Evolutionary conservation across 2,329 filamentous ascomycete genomes (phyloP).

Genomic region (Chaetomiaceae sp.): DNA sequence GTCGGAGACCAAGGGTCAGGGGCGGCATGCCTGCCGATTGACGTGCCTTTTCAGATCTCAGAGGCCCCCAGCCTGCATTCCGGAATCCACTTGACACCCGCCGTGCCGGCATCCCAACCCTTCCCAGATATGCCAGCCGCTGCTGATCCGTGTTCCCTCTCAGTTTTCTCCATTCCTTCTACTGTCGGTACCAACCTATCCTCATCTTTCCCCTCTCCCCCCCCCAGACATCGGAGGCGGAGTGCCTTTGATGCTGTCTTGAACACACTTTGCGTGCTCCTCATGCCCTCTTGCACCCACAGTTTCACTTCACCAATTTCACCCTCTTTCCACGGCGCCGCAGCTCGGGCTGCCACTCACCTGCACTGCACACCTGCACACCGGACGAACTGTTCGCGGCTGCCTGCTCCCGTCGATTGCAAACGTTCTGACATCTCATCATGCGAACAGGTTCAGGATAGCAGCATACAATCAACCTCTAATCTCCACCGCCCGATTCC

Average conservation of each 20-base stretch:
- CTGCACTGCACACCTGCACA: constrained; percentile 15
- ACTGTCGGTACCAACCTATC: constrained; percentile 9
- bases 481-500: constrained; percentile 28
- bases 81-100: constrained; percentile 15
- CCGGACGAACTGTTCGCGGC: constrained; percentile 31
- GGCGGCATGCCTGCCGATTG: constrained; percentile 11
- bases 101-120: constrained; percentile 20
- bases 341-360: constrained; percentile 15
- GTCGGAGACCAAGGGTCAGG: background rate
- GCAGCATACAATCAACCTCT: constrained; percentile 39
- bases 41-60: constrained; percentile 19
- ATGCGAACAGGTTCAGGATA: constrained; percentile 45
- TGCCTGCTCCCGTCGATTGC: constrained; percentile 36
- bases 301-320: constrained; percentile 9
- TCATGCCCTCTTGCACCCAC: constrained; percentile 10
- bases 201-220: constrained; percentile 1
- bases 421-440: constrained; percentile 31
- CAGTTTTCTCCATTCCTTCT: constrained; percentile 12
- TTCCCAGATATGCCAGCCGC: constrained; percentile 24
- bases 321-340: constrained; percentile 7
- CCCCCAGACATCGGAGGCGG: constrained; percentile 10
- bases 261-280: constrained; percentile 10
- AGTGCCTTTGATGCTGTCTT: constrained; percentile 25
- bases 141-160: constrained; percentile 23
- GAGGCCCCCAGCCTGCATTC: constrained; percentile 21